A percentile compares a stretch with the other conserved stretches of the same genome.
Evolutionary conservation across 148 eudicot genomes (phyloP).

Genomic region (Spergularia marina): DNA sequence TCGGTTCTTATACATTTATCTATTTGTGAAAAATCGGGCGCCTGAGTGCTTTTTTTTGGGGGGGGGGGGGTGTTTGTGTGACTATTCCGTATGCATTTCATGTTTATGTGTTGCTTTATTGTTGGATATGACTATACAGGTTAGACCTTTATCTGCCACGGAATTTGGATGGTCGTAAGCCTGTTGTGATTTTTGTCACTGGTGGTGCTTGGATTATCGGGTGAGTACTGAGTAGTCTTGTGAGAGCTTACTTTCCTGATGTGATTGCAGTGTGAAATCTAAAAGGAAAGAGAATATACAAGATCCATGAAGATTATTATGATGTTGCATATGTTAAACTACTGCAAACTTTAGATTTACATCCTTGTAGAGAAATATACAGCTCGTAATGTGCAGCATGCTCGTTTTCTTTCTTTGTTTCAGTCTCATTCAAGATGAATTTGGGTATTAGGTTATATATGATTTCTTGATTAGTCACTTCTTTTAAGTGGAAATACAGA

Average conservation of each 20-base stretch:
- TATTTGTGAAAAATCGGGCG: not conserved
- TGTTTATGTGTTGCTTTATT: not conserved
- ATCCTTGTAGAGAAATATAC: no score
- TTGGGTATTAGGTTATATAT: no score
- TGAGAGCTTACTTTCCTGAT: not conserved
- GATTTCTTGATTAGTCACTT: no score
- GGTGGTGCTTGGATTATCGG: conserved; percentile 99
- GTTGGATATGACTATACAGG: conserved; percentile 43
- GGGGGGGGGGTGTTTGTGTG: not conserved
- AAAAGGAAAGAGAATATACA: not conserved
- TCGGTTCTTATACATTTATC: not conserved
- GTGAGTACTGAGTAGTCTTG: conserved; percentile 68
- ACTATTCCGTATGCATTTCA: not conserved
- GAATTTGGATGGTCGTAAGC: conserved; percentile 56
- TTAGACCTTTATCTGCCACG: conserved; percentile 85
- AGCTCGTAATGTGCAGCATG: no score
- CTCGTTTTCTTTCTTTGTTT: no score
- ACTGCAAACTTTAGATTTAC: no score
- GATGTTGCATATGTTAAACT: no score
- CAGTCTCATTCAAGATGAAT: no score
- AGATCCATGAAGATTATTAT: not conserved
- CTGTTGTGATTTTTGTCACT: conserved; percentile 85
- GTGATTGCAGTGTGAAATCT: not conserved
- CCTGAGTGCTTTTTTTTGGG: not conserved
- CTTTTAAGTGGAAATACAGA: no score